These are phyloP conservation scores for Physcomitrellopsis africana DNA, from an alignment of 225 moss, liverwort and hornwort species.

Conservation along the genomic window DNA sequence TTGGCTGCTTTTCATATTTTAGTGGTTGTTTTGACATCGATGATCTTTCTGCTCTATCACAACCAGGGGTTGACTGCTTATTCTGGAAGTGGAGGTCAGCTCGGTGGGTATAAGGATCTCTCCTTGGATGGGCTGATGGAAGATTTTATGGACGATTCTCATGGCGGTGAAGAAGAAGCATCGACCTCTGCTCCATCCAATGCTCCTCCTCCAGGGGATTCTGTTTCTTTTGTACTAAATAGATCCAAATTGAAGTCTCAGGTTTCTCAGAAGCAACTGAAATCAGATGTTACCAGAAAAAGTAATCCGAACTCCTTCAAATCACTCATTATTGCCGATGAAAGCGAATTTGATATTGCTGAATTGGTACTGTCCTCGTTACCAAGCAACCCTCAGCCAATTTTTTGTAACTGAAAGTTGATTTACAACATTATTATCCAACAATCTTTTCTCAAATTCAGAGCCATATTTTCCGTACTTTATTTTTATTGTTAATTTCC, in stretches of 20 bases:
- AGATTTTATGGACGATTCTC: constrained; percentile 56
- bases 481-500: no score
- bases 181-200: constrained; percentile 52
- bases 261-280: constrained; percentile 61
- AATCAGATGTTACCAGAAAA: constrained; percentile 46
- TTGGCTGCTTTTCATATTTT: constrained; percentile 8
- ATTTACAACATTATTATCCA: constrained; percentile 13
- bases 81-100: constrained; percentile 42
- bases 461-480: neutral
- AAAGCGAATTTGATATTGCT: constrained; percentile 72
- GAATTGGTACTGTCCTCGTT: constrained; percentile 54
- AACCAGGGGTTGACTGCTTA: constrained; percentile 44
- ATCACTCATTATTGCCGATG: constrained; percentile 63
- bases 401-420: constrained; percentile 17
- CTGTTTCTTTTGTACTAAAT: constrained; percentile 38
- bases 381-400: neutral
- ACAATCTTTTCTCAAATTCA: constrained; percentile 16
- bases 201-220: constrained; percentile 42
- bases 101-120: constrained; percentile 71
- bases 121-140: constrained; percentile 66
- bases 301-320: constrained; percentile 57
- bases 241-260: constrained; percentile 68
- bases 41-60: constrained; percentile 7
- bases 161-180: constrained; percentile 48
- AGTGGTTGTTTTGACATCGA: constrained; percentile 20